phyloP scores from a whole-genome alignment of 108 stramenopile genomes.

The Poteriospumella lacustris region DNA sequence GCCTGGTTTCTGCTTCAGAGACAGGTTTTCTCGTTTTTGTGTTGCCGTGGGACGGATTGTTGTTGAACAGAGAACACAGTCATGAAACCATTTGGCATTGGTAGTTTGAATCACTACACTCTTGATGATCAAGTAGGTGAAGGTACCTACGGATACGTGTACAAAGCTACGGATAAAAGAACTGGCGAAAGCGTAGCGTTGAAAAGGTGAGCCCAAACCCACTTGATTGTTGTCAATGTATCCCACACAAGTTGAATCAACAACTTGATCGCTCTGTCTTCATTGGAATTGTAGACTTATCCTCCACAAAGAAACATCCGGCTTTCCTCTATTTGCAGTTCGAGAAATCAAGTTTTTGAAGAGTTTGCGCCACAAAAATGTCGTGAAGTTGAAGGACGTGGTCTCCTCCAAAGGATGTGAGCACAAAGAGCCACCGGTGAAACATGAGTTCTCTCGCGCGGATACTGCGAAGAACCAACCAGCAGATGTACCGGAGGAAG shows the following conservation, averaged over 20 bases:
- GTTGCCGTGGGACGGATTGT: no score
- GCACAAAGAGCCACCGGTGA: slow-evolving; percentile 14
- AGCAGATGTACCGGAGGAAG: not conserved
- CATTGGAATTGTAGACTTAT: not conserved
- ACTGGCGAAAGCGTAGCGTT: slow-evolving; percentile 75
- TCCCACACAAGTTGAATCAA: no score
- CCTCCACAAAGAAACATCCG: slow-evolving; percentile 65
- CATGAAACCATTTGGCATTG: slow-evolving; percentile 3
- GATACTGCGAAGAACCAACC: no score
- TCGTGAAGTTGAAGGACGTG: slow-evolving; percentile 79
- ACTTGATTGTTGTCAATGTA: no score
- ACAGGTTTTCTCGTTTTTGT: no score
- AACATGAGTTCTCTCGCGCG: no score
- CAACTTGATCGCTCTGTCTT: no score
- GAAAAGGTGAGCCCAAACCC: slow-evolving; percentile 79
- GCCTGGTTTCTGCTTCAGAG: no score
- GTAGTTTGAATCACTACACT: not conserved
- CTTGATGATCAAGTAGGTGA: slow-evolving; percentile 67
- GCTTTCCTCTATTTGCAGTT: slow-evolving; percentile 83
- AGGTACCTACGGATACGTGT: slow-evolving; percentile 85
- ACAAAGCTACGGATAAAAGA: slow-evolving; percentile 49
- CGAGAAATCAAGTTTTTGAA: slow-evolving; percentile 89
- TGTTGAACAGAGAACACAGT: not conserved
- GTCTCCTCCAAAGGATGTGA: slow-evolving; percentile 69
- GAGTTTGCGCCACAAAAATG: slow-evolving; percentile 71